Conservation (phyloP, 805 yeast genomes). For the Teunomyces atbi region DNA sequence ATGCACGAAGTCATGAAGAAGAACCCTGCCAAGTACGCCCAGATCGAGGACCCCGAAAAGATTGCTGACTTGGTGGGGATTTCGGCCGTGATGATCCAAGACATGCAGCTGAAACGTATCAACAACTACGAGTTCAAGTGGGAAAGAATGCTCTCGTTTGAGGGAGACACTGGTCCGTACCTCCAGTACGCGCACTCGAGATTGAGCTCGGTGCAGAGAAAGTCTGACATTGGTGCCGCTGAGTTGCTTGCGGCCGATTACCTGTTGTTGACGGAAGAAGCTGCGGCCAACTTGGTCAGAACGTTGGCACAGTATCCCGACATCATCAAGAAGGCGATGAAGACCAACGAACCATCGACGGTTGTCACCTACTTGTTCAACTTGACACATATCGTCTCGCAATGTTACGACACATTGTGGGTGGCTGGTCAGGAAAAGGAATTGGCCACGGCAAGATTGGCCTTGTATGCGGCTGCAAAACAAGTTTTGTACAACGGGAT, state of each 20-base stretch:
- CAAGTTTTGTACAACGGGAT: conserved; percentile 89
- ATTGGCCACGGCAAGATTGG: conserved; percentile 86
- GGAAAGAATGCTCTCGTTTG: conserved; percentile 97
- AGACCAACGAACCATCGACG: conserved; percentile 89
- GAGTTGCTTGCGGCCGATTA: conserved; percentile 52
- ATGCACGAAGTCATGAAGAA: conserved; percentile 97
- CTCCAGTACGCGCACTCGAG: conserved; percentile 98
- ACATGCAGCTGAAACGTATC: conserved; percentile 95
- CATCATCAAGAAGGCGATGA: conserved; percentile 74
- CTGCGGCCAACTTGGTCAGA: conserved; percentile 71
- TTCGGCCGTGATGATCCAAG: conserved; percentile 98
- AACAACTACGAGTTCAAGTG: conserved; percentile 96
- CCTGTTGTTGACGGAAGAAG: conserved; percentile 64
- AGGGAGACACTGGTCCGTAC: conserved; percentile 99
- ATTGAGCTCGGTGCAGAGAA: conserved; percentile 90
- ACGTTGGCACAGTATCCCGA: conserved; percentile 89
- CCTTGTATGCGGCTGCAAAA: conserved; percentile 85
- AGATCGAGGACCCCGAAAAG: conserved; percentile 88
- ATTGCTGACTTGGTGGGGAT: conserved; percentile 96
- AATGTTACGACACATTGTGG: conserved; percentile 95
- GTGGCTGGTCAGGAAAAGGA: conserved; percentile 92
- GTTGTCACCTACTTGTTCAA: conserved; percentile 90
- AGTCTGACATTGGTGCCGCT: conserved; percentile 49
- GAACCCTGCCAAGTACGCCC: conserved; percentile 87
- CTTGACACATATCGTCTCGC: conserved; percentile 89